phyloP scores from a whole-genome alignment of 768 basidiomycete genomes.

The Cyclocybe cylindracea region DNA sequence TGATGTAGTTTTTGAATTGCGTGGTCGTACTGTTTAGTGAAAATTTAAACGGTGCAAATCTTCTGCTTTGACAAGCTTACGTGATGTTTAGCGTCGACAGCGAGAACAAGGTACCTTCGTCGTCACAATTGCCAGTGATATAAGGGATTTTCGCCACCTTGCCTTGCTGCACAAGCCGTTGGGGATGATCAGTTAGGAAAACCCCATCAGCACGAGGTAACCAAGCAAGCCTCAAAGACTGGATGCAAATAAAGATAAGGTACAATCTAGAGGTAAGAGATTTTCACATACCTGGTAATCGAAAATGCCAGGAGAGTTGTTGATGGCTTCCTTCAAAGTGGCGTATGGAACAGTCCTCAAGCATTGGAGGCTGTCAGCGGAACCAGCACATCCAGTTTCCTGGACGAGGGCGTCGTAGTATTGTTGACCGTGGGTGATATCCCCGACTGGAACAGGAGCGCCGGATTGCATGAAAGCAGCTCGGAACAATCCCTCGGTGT shows the following conservation, averaged over 20 bases:
- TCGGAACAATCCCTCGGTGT: conserved; percentile 47
- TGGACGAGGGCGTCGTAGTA: conserved; percentile 45
- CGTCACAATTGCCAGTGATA: conserved; percentile 41
- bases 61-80: conserved; percentile 25
- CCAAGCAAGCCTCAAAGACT: conserved; percentile 51
- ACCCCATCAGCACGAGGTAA: conserved; percentile 50
- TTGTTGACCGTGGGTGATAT: conserved; percentile 41
- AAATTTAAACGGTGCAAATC: conserved; percentile 22
- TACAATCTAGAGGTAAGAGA: neutral
- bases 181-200: conserved; percentile 47
- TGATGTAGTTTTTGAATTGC: conserved; percentile 20
- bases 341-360: conserved; percentile 37
- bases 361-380: conserved; percentile 41
- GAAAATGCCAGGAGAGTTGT: conserved; percentile 38
- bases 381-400: conserved; percentile 28
- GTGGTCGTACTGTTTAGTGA: conserved; percentile 19
- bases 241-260: neutral
- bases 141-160: conserved; percentile 51
- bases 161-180: conserved; percentile 41
- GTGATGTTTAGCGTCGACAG: conserved; percentile 48
- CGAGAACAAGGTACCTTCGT: conserved; percentile 49
- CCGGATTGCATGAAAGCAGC: conserved; percentile 55
- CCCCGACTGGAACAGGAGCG: conserved; percentile 43
- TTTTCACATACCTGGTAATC: conserved; percentile 33
- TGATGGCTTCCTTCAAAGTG: conserved; percentile 37